A percentile compares a stretch with the other conserved stretches of the same genome.
Evolutionary conservation across 2,329 filamentous ascomycete genomes (phyloP).

Genomic region (Fusarium humuli): DNA sequence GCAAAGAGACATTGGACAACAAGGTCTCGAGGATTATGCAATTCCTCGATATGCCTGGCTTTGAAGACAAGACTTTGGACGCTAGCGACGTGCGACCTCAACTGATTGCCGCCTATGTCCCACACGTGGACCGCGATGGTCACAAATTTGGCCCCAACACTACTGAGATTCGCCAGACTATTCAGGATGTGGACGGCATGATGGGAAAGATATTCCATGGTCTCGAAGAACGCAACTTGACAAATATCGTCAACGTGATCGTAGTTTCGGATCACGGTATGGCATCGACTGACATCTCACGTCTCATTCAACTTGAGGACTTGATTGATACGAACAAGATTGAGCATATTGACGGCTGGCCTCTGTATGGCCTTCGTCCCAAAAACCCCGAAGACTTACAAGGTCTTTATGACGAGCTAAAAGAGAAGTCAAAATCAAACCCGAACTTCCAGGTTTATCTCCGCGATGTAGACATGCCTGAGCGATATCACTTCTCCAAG

Average conservation of each 20-base stretch:
- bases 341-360: slow-evolving; percentile 93
- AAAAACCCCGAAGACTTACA: slow-evolving; percentile 75
- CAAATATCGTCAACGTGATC: slow-evolving; percentile 89
- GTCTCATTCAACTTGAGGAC: slow-evolving; percentile 91
- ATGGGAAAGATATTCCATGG: slow-evolving; percentile 80
- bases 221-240: slow-evolving; percentile 84
- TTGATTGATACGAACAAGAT: slow-evolving; percentile 82
- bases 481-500: slow-evolving; percentile 88
- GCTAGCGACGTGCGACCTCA: slow-evolving; percentile 77
- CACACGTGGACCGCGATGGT: slow-evolving; percentile 88
- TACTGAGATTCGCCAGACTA: slow-evolving; percentile 85
- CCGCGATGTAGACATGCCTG: slow-evolving; percentile 87
- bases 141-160: slow-evolving; percentile 94
- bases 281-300: slow-evolving; percentile 86
- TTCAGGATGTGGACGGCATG: slow-evolving; percentile 84
- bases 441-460: slow-evolving; percentile 89
- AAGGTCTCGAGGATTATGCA: slow-evolving; percentile 85
- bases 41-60: slow-evolving; percentile 85
- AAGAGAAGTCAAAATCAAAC: slow-evolving; percentile 68
- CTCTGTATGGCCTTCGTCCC: slow-evolving; percentile 86
- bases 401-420: slow-evolving; percentile 72
- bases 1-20: slow-evolving; percentile 75
- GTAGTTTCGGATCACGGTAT: slow-evolving; percentile 99
- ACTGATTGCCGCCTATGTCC: slow-evolving; percentile 93
- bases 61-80: slow-evolving; percentile 66